Base-by-base conservation (phyloP, 768 basidiomycete genomes). In the Leccinellum luteum region DNA sequence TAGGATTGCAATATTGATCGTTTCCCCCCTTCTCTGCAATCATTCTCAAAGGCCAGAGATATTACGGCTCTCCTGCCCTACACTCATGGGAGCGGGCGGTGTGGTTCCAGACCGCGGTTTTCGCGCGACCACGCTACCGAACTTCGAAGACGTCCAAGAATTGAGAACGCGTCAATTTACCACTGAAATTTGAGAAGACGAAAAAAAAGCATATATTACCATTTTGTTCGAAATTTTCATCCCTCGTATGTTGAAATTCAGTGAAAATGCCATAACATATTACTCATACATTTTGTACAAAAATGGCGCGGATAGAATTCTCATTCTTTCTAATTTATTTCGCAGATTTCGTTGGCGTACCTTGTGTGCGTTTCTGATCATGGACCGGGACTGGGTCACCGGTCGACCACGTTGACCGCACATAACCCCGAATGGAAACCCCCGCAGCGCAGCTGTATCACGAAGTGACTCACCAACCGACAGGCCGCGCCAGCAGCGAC, bases 81-180 rank as follows among this genome's bases (percentile, higher is more conserved):
- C 45, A 31, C 41, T 48, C 15, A 10, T n/a, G 19, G 3, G 27
- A 50, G 3, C 30, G 25, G 55, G 56, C 44, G 23, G 35, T 48
- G 34, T 48, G 23, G 25, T 34, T 27, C 30, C 30, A 17, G 6
- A 23, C 54, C 38, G 27, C 23, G 35, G 19, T 54, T 55, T 28
- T 19, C 19, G 21, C n/a, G 43, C 15, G 53, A 38, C 12, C 19
- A 62, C 48, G 43, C 52, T n/a, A 53, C 59, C 59, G 38, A n/a
- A 9, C 28, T 14, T 48, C 15, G 32, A 13, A 5, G 48, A 13
- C 13, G 48, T 31, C 19, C 15, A 27, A 23, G 9, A 48, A n/a
- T 25, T 45, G 28, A 27, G n/a, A n/a, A 38, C 38, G n/a, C 38
- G n/a, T 38, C 38, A 38, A 38, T 38, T 38, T 38, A n/a, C 17